These are phyloP conservation scores for Trametes cinnabarina DNA, from an alignment of 768 basidiomycete genomes.

Conservation along the genomic window DNA sequence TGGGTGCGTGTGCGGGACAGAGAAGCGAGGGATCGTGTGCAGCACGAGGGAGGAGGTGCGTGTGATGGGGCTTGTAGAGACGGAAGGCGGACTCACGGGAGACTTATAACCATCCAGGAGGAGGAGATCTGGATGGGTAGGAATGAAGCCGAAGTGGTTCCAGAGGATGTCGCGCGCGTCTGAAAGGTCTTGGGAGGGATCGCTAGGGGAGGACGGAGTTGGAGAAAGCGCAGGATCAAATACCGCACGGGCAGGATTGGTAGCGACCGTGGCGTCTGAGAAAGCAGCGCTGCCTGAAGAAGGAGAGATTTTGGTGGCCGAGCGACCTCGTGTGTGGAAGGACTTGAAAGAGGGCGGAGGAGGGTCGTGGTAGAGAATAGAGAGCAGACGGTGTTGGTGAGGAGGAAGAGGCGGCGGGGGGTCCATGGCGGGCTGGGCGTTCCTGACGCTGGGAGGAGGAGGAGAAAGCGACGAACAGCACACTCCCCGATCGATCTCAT, in stretches of 20 bases:
- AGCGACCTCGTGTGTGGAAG: background rate
- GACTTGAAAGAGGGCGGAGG: background rate
- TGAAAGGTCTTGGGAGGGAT: background rate
- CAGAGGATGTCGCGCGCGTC: constrained; percentile 12
- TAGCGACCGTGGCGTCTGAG: background rate
- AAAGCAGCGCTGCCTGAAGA: background rate
- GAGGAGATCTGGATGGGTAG: constrained; percentile 13
- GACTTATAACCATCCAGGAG: constrained; percentile 6
- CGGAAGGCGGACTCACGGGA: constrained; percentile 5
- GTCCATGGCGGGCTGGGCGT: background rate
- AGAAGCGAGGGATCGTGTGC: constrained; percentile 2
- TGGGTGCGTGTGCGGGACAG: constrained; percentile 2
- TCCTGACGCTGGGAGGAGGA: constrained; percentile 9
- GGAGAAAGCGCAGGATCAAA: background rate
- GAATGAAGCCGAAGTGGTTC: constrained; percentile 20
- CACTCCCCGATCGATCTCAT: background rate
- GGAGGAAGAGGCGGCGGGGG: background rate
- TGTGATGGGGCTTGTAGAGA: constrained; percentile 9
- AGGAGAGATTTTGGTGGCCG: background rate
- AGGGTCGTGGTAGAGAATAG: background rate
- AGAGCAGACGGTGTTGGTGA: background rate
- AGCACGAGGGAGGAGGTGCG: constrained; percentile 16
- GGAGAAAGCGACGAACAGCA: background rate
- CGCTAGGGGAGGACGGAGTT: background rate
- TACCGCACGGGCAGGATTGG: background rate